Evolutionary conservation across 2,329 filamentous ascomycete species (phyloP), one percentile per base, ranked within the genome.

Genomic region (Rutstroemia sp.): DNA sequence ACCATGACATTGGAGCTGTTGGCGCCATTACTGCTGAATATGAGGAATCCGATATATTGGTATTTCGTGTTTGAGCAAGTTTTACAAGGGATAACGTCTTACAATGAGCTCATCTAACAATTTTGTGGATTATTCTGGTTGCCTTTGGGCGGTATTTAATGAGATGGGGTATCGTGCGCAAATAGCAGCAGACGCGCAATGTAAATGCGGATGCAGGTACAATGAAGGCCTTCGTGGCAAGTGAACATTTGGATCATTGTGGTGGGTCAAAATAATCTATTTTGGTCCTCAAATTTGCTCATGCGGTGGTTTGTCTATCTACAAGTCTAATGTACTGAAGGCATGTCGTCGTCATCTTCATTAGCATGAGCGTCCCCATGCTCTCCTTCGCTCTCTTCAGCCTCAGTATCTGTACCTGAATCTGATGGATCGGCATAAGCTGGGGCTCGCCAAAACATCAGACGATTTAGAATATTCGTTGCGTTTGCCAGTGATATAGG

Each of bases 361-460:
- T 51, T 21, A 34, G 30, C 30, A 34, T 12, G 30, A 12, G 30
- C 10, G 14, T 42, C 39, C 39, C 17, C 39, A 10, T 42, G 16
- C 16, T 17, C 39, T n/a, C 17, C 39, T 19, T 42, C 48, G n/a
- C 9, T 34, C 19, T 39, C 25, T 17, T 45, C 40, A 10, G 36
- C 27, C 5, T 38, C 51, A 39, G 19, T 36, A 9, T 52, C 48
- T 8, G 8, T 23, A 16, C 25, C 50, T 2, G 45, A 44, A 2
- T 50, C 17, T 14, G 46, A 50, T 25, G 36, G 45, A 34, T 48
- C 45, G 10, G 23, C 38, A 44, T 27, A 16, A n/a, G 30, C 52
- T 8, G 44, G 9, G 27, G 55, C 36, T 45, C 61, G 53, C 62
- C 62, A 66, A 16, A 66, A 57, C 54, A 64, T 60, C 4, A 55